Base-by-base conservation (phyloP, 2,329 filamentous ascomycete genomes). In the Anisogramma anomala region DNA sequence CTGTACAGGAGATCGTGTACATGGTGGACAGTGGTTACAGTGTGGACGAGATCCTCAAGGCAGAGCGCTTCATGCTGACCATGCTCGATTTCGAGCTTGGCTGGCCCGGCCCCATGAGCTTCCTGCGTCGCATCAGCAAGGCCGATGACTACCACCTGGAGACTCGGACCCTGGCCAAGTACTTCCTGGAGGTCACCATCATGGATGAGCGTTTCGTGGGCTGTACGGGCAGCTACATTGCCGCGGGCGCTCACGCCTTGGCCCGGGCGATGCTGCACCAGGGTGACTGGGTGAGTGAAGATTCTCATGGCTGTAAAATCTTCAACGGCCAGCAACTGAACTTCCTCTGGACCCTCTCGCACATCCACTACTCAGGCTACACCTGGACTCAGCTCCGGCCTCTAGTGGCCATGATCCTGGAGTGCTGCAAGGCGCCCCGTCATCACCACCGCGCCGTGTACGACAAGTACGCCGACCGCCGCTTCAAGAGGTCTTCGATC, bases 91-190 rank as follows among this genome's bases (percentile, higher is more conserved):
- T 94, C 57, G 87, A 95, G 63, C 76, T 98, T 40, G 91, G 91
- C 39, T 96, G 86, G 82, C 91, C 91, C n/a, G 91, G 91, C 32
- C 91, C 91, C 1, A 95, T 98, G 89, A 95, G 87, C 67, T 98
- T 98, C 64, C 71, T 98, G 47, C 78, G 91, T 46, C 80, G 89
- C 42, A 91, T 96, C 62, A 96, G 89, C 78, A 96, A 96, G 67
- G 91, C 91, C 11, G 91, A 98, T 58, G 87, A 95, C 57, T 98
- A 96, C 57, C 88, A 98, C 56, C 69, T 94, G 34, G 89, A 98
- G 64, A 95, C 89, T 9, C 77, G 91, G 27, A 96, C 91, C 4
- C 68, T 98, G 41, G 87, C 91, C 53, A 98, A 98, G 65, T 98
- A 98, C 65, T 95, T 98, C 63, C 71, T 98, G 19, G 91, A 98